Conservation (phyloP, 495 filamentous ascomycete genomes). For the Lindgomyces ingoldianus region DNA sequence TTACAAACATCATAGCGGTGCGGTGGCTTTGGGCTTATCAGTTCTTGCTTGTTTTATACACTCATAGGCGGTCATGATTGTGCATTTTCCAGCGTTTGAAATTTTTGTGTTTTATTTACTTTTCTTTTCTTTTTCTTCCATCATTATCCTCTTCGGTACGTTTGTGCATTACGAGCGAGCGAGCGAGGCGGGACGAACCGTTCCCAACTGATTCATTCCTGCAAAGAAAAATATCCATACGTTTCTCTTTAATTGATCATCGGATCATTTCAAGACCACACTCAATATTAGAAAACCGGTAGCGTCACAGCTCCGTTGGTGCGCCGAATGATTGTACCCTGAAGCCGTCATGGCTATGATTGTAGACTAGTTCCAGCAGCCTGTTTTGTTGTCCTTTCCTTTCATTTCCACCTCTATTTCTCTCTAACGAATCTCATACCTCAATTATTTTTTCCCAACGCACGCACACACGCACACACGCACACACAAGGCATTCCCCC, state of each 20-base stretch:
- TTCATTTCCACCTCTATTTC: slow-evolving; percentile 8
- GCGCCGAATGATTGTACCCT: not conserved
- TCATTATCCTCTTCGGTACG: slow-evolving; percentile 2
- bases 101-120: slow-evolving; percentile 5
- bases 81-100: slow-evolving; percentile 28
- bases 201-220: not conserved
- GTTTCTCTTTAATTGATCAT: slow-evolving; percentile 2
- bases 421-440: slow-evolving; percentile 10
- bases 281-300: slow-evolving; percentile 1
- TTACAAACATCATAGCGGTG: slow-evolving; percentile 29
- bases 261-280: not conserved
- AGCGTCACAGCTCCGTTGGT: not conserved
- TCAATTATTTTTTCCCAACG: not conserved
- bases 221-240: slow-evolving; percentile 22
- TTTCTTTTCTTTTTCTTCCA: slow-evolving; percentile 13
- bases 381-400: not conserved
- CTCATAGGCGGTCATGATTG: slow-evolving; percentile 34
- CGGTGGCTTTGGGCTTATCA: slow-evolving; percentile 16
- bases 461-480: not conserved
- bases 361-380: slow-evolving; percentile 11
- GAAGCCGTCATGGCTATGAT: slow-evolving; percentile 21
- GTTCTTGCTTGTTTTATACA: slow-evolving; percentile 27
- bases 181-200: slow-evolving; percentile 4
- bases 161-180: slow-evolving; percentile 28
- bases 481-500: not conserved